phyloP scores from a whole-genome alignment of 768 basidiomycete genomes.

The Tricholoma sp. region DNA sequence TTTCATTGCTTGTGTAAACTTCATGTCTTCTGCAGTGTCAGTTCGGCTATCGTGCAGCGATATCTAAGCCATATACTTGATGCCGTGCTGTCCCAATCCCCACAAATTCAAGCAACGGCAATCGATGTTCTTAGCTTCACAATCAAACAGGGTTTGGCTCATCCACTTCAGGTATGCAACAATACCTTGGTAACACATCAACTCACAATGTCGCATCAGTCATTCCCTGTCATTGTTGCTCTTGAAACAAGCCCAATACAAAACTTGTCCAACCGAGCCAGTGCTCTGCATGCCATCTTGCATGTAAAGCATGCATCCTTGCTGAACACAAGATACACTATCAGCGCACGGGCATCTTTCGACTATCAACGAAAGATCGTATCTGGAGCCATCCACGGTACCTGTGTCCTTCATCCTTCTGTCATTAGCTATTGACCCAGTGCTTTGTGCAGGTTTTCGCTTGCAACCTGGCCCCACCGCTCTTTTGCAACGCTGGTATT shows the following conservation, averaged over 20 bases:
- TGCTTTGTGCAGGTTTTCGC: slow-evolving; percentile 50
- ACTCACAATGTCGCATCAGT: slow-evolving; percentile 36
- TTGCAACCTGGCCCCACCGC: slow-evolving; percentile 62
- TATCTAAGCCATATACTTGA: slow-evolving; percentile 80
- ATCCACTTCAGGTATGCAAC: slow-evolving; percentile 75
- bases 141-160: slow-evolving; percentile 91
- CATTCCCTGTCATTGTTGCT: slow-evolving; percentile 87
- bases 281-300: slow-evolving; percentile 71
- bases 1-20: background rate
- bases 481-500: slow-evolving; percentile 86
- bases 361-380: slow-evolving; percentile 70
- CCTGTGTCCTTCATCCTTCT: slow-evolving; percentile 1
- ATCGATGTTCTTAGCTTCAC: slow-evolving; percentile 92
- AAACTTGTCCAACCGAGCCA: slow-evolving; percentile 67
- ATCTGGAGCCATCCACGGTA: slow-evolving; percentile 50
- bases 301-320: slow-evolving; percentile 88
- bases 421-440: background rate
- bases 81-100: slow-evolving; percentile 68
- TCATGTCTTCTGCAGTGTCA: slow-evolving; percentile 53
- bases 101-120: slow-evolving; percentile 73
- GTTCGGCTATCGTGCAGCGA: slow-evolving; percentile 91
- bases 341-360: slow-evolving; percentile 78
- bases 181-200: background rate
- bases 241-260: slow-evolving; percentile 79
- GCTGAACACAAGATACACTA: slow-evolving; percentile 77